phyloP scores from a whole-genome alignment of 139 green algal genomes.

The Auxenochlorella pyrenoidosa region DNA sequence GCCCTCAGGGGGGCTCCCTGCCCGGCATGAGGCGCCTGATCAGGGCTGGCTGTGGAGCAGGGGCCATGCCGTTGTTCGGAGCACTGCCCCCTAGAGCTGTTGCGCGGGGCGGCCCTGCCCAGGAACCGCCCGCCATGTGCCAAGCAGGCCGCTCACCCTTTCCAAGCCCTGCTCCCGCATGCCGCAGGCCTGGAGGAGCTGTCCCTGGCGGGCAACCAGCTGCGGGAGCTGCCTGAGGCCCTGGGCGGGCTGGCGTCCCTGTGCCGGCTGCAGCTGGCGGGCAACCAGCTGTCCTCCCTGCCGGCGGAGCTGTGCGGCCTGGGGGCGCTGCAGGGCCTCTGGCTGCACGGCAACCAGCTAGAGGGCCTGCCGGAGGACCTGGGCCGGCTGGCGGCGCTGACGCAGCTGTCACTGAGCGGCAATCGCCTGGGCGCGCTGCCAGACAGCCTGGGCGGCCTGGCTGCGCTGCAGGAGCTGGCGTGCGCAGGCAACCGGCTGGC shows the following conservation, averaged over 20 bases:
- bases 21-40: too few species aligned
- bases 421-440: conserved; percentile 62
- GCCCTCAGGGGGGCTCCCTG: too few species aligned
- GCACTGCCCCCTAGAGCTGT: too few species aligned
- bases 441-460: conserved; percentile 42
- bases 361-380: conserved; percentile 63
- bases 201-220: conserved; percentile 71
- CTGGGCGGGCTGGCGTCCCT: conserved; percentile 60
- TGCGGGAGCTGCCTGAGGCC: conserved; percentile 52
- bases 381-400: conserved; percentile 57
- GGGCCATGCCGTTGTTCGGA: too few species aligned
- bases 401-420: conserved; percentile 64
- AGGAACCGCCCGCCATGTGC: too few species aligned
- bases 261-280: conserved; percentile 72
- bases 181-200: conserved; percentile 63
- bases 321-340: conserved; percentile 64
- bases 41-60: too few species aligned
- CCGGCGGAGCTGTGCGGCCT: conserved; percentile 59
- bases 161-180: neutral
- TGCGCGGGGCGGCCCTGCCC: too few species aligned
- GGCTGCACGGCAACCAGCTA: conserved; percentile 78
- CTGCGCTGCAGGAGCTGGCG: conserved; percentile 54
- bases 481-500: conserved; percentile 71
- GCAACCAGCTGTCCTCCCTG: conserved; percentile 71
- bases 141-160: neutral